Percentiles rank a stretch among this genome's conserved stretches.
These are phyloP conservation scores for Diophrys sp. DNA, from an alignment of 73 alveolate genomes.

Conservation along the genomic window DNA sequence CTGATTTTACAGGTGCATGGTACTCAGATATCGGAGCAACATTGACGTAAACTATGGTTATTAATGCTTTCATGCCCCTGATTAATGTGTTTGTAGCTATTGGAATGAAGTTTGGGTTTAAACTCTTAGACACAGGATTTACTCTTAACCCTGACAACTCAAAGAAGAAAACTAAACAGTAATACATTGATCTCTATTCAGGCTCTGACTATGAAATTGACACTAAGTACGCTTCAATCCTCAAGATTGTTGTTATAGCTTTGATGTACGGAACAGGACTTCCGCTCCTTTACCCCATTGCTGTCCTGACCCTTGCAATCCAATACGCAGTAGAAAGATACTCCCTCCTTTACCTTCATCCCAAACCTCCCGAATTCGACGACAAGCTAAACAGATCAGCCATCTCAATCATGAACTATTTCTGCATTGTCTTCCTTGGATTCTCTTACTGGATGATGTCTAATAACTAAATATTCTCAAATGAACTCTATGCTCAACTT, in stretches of 20 bases:
- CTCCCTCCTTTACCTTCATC: slow-evolving; percentile 31
- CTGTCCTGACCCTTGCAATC: slow-evolving; percentile 25
- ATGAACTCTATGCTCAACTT: slow-evolving; percentile 7
- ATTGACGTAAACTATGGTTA: slow-evolving; percentile 28
- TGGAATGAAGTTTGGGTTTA: neutral
- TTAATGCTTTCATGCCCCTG: slow-evolving; percentile 39
- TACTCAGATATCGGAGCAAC: slow-evolving; percentile 31
- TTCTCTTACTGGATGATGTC: slow-evolving; percentile 46
- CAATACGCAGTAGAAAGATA: slow-evolving; percentile 37
- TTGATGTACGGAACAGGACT: slow-evolving; percentile 49
- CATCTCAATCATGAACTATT: slow-evolving; percentile 10
- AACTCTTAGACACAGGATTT: slow-evolving; percentile 21
- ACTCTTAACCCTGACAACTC: slow-evolving; percentile 10
- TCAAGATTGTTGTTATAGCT: slow-evolving; percentile 25
- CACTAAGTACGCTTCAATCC: slow-evolving; percentile 19
- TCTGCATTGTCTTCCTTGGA: slow-evolving; percentile 12
- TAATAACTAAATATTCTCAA: slow-evolving; percentile 45
- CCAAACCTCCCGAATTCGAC: slow-evolving; percentile 58
- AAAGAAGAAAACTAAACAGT: slow-evolving; percentile 25
- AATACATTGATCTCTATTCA: slow-evolving; percentile 42
- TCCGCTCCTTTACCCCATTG: slow-evolving; percentile 52
- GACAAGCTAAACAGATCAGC: slow-evolving; percentile 25
- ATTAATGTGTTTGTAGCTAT: slow-evolving; percentile 22
- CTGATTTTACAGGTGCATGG: slow-evolving; percentile 49
- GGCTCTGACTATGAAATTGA: slow-evolving; percentile 54